Base-by-base conservation (phyloP, 805 yeast genomes). In the Lipomyces anomalus region DNA sequence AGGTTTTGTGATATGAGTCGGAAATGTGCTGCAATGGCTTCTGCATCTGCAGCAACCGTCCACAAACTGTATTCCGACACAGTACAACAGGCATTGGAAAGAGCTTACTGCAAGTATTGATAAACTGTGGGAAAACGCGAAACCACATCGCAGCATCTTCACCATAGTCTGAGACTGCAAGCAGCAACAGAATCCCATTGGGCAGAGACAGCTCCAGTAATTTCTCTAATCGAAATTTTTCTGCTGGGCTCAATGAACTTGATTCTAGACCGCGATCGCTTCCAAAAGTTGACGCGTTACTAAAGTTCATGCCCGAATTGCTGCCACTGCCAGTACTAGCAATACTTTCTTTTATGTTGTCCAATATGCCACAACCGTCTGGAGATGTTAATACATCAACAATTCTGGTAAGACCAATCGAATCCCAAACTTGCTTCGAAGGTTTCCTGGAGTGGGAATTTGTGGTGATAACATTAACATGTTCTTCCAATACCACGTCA, bases 71-170 rank as follows among this genome's bases (percentile, higher is more conserved):
- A 2, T 95, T 83, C 6, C 99, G 76, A 52, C 95, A 87, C 46
- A 92, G 69, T 0, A 97, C 98, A 64, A 90, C 87, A 0, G 95
- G 90, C 60, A 90, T 81, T 0, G 98, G 97, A 58, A 95, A 88
- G 39, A 73, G 74, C 48, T 79, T 84, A 50, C 85, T 87, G 48
- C 92, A 78, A 1, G 78, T 70, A 28, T 75, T 79, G 35, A 92
- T 66, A 2, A 92, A 67, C 30, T 74, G 75, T 1, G 97, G 97
- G 57, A 84, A 88, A 1, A 82, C 75, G 50, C 95, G 75, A 57
- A 90, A 82, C 98, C 98, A 92, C n/a, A 92, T 68, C 0, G 97
- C 95, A 1, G 95, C 80, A 66, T 92, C 98, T 6, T 92, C 89
- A 1, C 97, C 97, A 59, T 89, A 84, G 47, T 84, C 95, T 1